Evolutionary conservation across 2,329 filamentous ascomycete species (phyloP).

Genomic region (Curvularia hawaiiensis): DNA sequence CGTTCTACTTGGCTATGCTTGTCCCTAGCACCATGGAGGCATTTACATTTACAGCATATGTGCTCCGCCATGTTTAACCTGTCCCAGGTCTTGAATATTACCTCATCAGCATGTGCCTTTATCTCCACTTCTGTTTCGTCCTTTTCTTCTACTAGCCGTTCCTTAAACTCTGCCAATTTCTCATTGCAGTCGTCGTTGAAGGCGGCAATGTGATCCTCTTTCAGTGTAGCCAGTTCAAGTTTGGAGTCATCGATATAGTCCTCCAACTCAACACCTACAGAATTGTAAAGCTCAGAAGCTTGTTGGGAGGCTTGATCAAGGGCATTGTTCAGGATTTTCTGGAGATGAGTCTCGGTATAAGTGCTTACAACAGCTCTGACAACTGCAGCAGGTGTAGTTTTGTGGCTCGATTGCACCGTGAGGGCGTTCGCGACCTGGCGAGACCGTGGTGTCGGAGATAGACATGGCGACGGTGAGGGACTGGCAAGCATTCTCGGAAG

Average conservation of each 20-base stretch:
- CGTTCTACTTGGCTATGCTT: background rate
- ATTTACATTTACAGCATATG: background rate
- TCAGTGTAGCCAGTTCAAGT: slow-evolving; percentile 3
- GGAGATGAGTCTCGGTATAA: background rate
- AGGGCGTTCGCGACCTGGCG: background rate
- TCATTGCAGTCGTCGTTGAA: slow-evolving; percentile 8
- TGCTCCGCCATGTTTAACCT: background rate
- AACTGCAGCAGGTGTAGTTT: background rate
- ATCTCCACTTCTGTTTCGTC: slow-evolving; percentile 1
- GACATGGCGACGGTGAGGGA: slow-evolving; percentile 1
- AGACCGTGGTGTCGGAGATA: slow-evolving; percentile 1
- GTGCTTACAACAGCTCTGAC: slow-evolving; percentile 1
- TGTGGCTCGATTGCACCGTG: background rate
- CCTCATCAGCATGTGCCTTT: slow-evolving; percentile 2
- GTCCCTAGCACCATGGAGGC: background rate
- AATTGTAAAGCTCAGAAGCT: slow-evolving; percentile 2
- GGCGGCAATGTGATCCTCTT: slow-evolving; percentile 6
- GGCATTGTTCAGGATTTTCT: background rate
- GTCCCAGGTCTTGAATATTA: slow-evolving; percentile 3
- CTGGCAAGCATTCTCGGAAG: slow-evolving; percentile 6
- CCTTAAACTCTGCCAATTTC: slow-evolving; percentile 6
- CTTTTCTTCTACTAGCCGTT: slow-evolving; percentile 3
- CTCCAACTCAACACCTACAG: slow-evolving; percentile 2
- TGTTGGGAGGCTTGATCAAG: slow-evolving; percentile 4
- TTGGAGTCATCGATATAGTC: slow-evolving; percentile 1